These are phyloP conservation scores for Dipsacomyces acuminosporus DNA, from an alignment of 371 early-diverging fungal genomes.

Conservation along the genomic window DNA sequence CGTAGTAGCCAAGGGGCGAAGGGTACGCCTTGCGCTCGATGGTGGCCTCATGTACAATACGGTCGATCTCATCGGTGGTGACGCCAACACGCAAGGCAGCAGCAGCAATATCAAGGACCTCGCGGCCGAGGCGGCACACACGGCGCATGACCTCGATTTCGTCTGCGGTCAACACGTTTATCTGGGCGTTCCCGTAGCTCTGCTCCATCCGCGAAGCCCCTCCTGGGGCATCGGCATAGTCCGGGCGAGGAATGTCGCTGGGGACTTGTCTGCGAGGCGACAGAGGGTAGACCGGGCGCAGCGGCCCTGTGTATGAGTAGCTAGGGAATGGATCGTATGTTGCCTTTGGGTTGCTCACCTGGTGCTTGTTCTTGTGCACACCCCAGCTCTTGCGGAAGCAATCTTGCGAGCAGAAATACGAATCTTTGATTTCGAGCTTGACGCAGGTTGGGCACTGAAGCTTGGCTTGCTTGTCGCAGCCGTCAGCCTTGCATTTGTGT, in stretches of 20 bases:
- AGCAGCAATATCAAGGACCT: slow-evolving; percentile 57
- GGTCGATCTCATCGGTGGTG: slow-evolving; percentile 73
- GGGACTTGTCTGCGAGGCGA: slow-evolving; percentile 72
- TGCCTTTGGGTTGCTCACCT: slow-evolving; percentile 45
- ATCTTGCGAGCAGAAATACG: slow-evolving; percentile 82
- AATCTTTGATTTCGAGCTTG: slow-evolving; percentile 62
- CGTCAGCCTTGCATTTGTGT: slow-evolving; percentile 52
- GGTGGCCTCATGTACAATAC: slow-evolving; percentile 63
- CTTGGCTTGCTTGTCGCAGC: slow-evolving; percentile 70
- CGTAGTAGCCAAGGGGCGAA: slow-evolving; percentile 77
- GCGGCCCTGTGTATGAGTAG: slow-evolving; percentile 72
- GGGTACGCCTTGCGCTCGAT: slow-evolving; percentile 72
- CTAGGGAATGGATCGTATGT: slow-evolving; percentile 78
- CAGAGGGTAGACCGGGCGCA: slow-evolving; percentile 85
- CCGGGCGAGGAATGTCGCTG: slow-evolving; percentile 68
- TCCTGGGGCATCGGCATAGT: slow-evolving; percentile 61
- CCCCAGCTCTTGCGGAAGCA: slow-evolving; percentile 88
- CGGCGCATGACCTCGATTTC: slow-evolving; percentile 76
- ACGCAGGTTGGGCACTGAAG: slow-evolving; percentile 86
- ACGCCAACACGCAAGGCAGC: slow-evolving; percentile 53
- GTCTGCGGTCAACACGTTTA: slow-evolving; percentile 58
- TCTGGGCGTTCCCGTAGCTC: slow-evolving; percentile 57
- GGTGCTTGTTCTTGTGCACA: slow-evolving; percentile 53
- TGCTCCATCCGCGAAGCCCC: slow-evolving; percentile 72
- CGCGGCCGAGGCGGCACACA: slow-evolving; percentile 70